phyloP scores from a whole-genome alignment of 176 grass and related monocot genomes.

The Oryza meridionalis region DNA sequence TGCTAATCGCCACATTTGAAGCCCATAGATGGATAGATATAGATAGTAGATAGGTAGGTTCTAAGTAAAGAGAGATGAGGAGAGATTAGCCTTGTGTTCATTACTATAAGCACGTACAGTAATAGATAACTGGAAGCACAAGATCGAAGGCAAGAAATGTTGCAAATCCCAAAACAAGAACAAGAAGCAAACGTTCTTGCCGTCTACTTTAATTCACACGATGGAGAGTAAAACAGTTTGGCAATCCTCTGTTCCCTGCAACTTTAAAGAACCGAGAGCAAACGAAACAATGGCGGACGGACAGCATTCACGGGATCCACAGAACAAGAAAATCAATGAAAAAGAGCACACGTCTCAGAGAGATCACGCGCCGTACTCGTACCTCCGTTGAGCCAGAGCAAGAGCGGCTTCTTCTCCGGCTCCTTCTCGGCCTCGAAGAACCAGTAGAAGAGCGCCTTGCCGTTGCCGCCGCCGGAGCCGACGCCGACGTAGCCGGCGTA shows the following conservation, averaged over 20 bases:
- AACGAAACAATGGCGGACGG: not conserved
- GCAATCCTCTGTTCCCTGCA: not conserved
- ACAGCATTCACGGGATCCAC: constrained; percentile 27
- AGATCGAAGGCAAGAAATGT: not conserved
- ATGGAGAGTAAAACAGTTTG: not conserved
- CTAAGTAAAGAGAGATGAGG: not conserved
- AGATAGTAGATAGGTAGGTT: no score
- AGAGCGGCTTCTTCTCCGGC: constrained; percentile 74
- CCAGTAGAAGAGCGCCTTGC: constrained; percentile 95
- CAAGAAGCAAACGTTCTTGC: not conserved
- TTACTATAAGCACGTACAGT: not conserved
- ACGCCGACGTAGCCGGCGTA: constrained; percentile 72
- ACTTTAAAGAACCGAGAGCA: not conserved
- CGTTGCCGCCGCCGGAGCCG: constrained; percentile 24
- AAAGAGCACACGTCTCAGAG: not conserved
- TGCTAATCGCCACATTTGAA: constrained; percentile 12
- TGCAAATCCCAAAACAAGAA: not conserved
- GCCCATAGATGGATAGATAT: not conserved
- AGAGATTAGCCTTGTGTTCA: not conserved
- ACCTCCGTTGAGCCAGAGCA: constrained; percentile 99
- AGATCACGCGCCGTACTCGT: not conserved
- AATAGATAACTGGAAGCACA: not conserved
- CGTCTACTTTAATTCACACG: not conserved
- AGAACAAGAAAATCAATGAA: not conserved
- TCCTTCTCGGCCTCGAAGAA: constrained; percentile 84